Percentiles rank a stretch among this genome's conserved stretches.
phyloP scores from a whole-genome alignment of 2,329 filamentous ascomycete species.

The Aspergillus cejpii region DNA sequence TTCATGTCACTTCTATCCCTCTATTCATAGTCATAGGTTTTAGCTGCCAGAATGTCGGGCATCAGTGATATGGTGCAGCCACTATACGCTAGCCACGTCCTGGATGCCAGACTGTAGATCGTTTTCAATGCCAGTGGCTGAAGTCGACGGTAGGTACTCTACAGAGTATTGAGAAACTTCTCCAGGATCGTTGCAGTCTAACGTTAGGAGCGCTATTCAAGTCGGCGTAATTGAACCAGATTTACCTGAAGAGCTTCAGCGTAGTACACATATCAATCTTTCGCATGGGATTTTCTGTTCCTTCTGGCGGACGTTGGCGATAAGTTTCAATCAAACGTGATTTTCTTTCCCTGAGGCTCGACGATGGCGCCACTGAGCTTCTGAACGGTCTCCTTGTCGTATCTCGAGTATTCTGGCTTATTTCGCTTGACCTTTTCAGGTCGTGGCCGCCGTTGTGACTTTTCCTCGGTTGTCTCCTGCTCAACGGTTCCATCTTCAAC shows the following conservation, averaged over 20 bases:
- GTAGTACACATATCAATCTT: neutral
- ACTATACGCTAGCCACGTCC: too few species aligned
- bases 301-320: neutral
- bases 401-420: constrained; percentile 40
- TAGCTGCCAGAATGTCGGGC: too few species aligned
- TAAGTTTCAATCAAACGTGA: constrained; percentile 60
- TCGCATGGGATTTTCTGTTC: neutral
- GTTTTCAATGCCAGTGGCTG: too few species aligned
- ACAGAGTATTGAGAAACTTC: too few species aligned
- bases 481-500: constrained; percentile 13
- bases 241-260: neutral
- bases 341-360: constrained; percentile 70
- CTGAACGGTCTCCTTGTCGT: constrained; percentile 48
- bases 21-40: too few species aligned
- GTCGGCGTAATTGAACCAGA: too few species aligned
- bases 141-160: too few species aligned
- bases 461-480: constrained; percentile 4
- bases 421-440: constrained; percentile 20
- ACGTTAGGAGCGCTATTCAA: too few species aligned
- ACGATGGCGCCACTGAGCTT: constrained; percentile 74
- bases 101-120: too few species aligned
- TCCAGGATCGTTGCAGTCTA: too few species aligned
- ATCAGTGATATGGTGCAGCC: too few species aligned
- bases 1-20: too few species aligned
- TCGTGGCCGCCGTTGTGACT: constrained; percentile 13